Conservation (phyloP, 805 yeast genomes). For the Saccharomyces jurei region DNA sequence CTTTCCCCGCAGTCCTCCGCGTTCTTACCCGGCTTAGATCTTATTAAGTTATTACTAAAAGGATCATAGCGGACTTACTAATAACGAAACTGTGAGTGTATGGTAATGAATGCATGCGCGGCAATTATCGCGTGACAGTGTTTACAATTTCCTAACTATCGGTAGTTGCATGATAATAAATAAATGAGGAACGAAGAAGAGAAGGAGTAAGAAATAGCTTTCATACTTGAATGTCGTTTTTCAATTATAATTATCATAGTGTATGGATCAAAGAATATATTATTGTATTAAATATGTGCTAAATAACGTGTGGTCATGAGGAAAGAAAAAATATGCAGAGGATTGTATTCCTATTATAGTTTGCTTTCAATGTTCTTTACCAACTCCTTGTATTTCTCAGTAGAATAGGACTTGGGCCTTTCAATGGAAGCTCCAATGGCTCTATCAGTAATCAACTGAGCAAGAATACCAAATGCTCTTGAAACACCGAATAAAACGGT, state of each 20-base stretch:
- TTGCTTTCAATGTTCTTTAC: slow-evolving; percentile 38
- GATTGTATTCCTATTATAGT: background rate
- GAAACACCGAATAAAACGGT: slow-evolving; percentile 82
- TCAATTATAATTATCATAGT: background rate
- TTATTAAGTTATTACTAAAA: background rate
- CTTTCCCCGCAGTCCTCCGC: background rate
- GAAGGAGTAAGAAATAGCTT: no score
- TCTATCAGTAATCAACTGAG: slow-evolving; percentile 78
- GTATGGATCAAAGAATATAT: background rate
- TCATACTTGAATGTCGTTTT: background rate
- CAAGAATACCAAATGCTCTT: slow-evolving; percentile 79
- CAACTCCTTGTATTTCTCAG: slow-evolving; percentile 82
- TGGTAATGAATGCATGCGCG: background rate
- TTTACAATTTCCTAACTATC: background rate
- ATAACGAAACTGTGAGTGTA: background rate
- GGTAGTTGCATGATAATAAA: no score
- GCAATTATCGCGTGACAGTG: background rate
- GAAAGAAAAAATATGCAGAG: background rate
- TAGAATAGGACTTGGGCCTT: slow-evolving; percentile 89
- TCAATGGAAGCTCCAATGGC: slow-evolving; percentile 76
- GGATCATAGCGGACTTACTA: background rate
- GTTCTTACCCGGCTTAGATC: background rate
- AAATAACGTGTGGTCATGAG: background rate
- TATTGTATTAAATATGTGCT: background rate
- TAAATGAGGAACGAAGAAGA: no score